Evolutionary conservation across 345 rosid genomes (phyloP).

Genomic region (Gossypium australe): DNA sequence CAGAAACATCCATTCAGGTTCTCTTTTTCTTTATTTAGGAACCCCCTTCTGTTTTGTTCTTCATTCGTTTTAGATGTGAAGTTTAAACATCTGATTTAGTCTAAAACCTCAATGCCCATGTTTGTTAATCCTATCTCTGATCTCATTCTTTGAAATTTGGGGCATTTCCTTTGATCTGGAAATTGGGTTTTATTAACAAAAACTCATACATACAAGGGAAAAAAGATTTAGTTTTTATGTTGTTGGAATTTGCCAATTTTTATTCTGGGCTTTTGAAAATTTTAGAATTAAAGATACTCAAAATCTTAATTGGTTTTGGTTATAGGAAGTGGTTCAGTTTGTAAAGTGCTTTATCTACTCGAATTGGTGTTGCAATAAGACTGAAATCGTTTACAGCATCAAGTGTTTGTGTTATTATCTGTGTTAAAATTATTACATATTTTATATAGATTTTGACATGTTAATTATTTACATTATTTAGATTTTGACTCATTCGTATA

Average conservation of each 20-base stretch:
- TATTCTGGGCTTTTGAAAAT: neutral
- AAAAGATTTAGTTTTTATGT: neutral
- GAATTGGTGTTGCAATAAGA: neutral
- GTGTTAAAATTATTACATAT: neutral
- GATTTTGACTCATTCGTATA: too few relatives aligned
- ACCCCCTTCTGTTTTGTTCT: neutral
- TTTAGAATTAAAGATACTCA: neutral
- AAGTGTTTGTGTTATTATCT: neutral
- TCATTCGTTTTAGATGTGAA: neutral
- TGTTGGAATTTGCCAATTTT: neutral
- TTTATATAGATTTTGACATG: too few relatives aligned
- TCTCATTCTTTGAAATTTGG: neutral
- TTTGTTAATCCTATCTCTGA: neutral
- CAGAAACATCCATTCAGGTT: conserved; percentile 45
- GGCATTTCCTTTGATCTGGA: neutral
- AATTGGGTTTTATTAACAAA: neutral
- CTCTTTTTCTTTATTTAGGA: neutral
- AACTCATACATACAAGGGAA: too few relatives aligned
- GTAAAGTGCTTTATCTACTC: neutral
- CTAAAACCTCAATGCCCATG: neutral
- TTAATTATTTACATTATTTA: too few relatives aligned
- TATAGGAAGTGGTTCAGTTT: neutral
- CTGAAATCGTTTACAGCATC: neutral
- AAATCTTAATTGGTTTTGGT: neutral
- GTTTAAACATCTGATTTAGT: neutral